phyloP scores from a whole-genome alignment of 164 flowering plant species.

The Macadamia tetraphylla region DNA sequence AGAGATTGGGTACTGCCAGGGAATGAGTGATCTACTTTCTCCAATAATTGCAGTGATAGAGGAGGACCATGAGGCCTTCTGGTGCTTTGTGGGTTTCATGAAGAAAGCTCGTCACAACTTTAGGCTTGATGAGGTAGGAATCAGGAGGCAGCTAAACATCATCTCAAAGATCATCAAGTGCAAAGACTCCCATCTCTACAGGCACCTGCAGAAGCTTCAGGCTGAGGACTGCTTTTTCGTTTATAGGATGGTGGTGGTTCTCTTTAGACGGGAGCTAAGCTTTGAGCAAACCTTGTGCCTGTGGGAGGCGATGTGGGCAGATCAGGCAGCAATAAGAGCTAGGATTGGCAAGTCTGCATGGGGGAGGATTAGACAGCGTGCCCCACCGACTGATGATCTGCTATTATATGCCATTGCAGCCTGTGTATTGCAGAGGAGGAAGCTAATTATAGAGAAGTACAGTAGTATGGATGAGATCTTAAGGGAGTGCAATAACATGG shows the following conservation, averaged over 20 bases:
- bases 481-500: slow-evolving; percentile 87
- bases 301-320: slow-evolving; percentile 99
- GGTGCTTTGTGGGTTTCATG: slow-evolving; percentile 98
- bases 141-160: slow-evolving; percentile 67
- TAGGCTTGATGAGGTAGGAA: slow-evolving; percentile 87
- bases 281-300: slow-evolving; percentile 85
- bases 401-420: slow-evolving; percentile 93
- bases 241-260: slow-evolving; percentile 93
- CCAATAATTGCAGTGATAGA: slow-evolving; percentile 69
- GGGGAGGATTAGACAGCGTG: slow-evolving; percentile 77
- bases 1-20: slow-evolving; percentile 96
- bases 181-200: slow-evolving; percentile 84
- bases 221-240: slow-evolving; percentile 96
- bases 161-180: slow-evolving; percentile 80
- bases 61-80: slow-evolving; percentile 90
- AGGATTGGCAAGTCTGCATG: slow-evolving; percentile 85
- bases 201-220: slow-evolving; percentile 76
- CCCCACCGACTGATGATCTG: slow-evolving; percentile 91
- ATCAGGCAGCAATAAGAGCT: slow-evolving; percentile 86
- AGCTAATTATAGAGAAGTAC: slow-evolving; percentile 77
- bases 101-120: slow-evolving; percentile 88
- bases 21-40: slow-evolving; percentile 94
- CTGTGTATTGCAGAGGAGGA: slow-evolving; percentile 78
- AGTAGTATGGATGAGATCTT: slow-evolving; percentile 92
- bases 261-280: slow-evolving; percentile 78